Evolutionary conservation across 768 basidiomycete species (phyloP).

Genomic region (Podaxis sp.): DNA sequence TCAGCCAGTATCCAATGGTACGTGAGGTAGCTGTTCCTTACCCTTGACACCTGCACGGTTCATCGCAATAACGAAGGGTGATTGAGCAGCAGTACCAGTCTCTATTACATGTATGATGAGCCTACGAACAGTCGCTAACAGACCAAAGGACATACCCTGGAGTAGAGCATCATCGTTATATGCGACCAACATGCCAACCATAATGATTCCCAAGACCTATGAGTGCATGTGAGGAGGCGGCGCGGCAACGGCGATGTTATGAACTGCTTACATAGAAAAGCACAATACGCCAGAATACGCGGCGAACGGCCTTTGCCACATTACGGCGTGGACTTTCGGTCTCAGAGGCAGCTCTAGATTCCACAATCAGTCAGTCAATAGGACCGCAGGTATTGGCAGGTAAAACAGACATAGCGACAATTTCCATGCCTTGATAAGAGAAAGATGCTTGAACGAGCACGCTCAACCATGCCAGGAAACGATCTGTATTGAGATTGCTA

Average conservation of each 20-base stretch:
- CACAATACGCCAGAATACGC: constrained; percentile 80
- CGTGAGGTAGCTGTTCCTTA: constrained; percentile 17
- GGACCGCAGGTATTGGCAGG: not conserved
- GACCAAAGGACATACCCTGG: constrained; percentile 24
- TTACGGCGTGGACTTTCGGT: constrained; percentile 77
- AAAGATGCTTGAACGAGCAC: constrained; percentile 61
- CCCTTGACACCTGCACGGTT: constrained; percentile 68
- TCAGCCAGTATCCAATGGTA: not conserved
- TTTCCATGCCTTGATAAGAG: constrained; percentile 78
- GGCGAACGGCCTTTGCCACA: constrained; percentile 71
- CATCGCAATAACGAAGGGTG: constrained; percentile 87
- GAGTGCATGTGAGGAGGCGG: not conserved
- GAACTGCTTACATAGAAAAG: constrained; percentile 62
- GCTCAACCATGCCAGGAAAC: constrained; percentile 44
- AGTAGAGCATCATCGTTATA: constrained; percentile 59
- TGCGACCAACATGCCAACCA: constrained; percentile 80
- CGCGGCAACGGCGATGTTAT: not conserved
- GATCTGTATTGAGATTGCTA: constrained; percentile 41
- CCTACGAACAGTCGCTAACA: not conserved
- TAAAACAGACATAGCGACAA: constrained; percentile 58
- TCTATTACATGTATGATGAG: constrained; percentile 20
- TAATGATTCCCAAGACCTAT: constrained; percentile 54
- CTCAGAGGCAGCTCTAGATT: constrained; percentile 67
- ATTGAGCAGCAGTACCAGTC: constrained; percentile 66
- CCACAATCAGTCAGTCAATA: not conserved